Percentiles rank a stretch among this genome's conserved stretches.
phyloP scores from a whole-genome alignment of 805 yeast genomes.

The Yarrowia porcina region DNA sequence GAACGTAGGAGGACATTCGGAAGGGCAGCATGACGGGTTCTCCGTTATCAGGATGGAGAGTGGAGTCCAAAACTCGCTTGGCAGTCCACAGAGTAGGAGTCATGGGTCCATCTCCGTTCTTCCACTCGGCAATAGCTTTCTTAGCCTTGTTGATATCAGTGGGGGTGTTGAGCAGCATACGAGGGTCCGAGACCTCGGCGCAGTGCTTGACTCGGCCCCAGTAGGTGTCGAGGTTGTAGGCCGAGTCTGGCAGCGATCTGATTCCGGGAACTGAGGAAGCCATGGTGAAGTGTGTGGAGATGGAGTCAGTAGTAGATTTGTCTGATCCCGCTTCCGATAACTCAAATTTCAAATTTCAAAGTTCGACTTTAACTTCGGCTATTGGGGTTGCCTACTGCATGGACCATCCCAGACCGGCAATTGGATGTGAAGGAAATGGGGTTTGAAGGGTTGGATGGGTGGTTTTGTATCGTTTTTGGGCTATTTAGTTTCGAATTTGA shows the following conservation, averaged over 20 bases:
- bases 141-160: slow-evolving; percentile 63
- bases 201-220: slow-evolving; percentile 95
- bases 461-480: background rate
- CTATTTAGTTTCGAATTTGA: background rate
- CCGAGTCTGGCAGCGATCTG: slow-evolving; percentile 72
- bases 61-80: slow-evolving; percentile 81
- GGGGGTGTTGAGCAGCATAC: slow-evolving; percentile 73
- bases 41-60: slow-evolving; percentile 96
- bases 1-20: slow-evolving; percentile 94
- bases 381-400: slow-evolving; percentile 6
- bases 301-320: background rate
- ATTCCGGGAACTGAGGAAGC: slow-evolving; percentile 87
- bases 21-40: slow-evolving; percentile 90
- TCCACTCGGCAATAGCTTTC: slow-evolving; percentile 63
- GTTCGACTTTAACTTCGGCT: slow-evolving; percentile 14
- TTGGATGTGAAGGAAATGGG: background rate
- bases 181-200: slow-evolving; percentile 88
- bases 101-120: slow-evolving; percentile 65
- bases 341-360: slow-evolving; percentile 6
- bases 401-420: background rate
- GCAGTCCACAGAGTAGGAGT: slow-evolving; percentile 86
- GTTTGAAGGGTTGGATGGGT: no score
- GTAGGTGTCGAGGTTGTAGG: slow-evolving; percentile 75
- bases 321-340: slow-evolving; percentile 8
- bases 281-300: slow-evolving; percentile 46